Percentiles rank a stretch among this genome's conserved stretches.
Conservation (phyloP, 805 yeast genomes). For the Cyberlindnera xylosilytica region DNA sequence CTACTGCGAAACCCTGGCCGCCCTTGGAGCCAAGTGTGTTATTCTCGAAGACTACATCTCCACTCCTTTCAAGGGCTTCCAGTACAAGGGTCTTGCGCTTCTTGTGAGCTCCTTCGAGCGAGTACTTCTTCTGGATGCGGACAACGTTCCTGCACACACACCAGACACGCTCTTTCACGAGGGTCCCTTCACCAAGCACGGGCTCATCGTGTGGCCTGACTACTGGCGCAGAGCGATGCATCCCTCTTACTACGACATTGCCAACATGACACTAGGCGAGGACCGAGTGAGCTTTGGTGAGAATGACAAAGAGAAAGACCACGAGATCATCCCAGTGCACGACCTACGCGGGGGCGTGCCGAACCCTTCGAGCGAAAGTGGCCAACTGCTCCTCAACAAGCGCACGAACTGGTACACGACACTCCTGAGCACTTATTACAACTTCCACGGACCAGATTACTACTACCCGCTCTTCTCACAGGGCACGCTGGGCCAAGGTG, state of each 20-base stretch:
- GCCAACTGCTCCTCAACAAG: slow-evolving; percentile 60
- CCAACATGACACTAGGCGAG: slow-evolving; percentile 47
- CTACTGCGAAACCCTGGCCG: slow-evolving; percentile 58
- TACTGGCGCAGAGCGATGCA: slow-evolving; percentile 84
- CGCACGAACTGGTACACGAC: slow-evolving; percentile 53
- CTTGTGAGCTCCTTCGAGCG: slow-evolving; percentile 72
- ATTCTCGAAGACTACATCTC: slow-evolving; percentile 56
- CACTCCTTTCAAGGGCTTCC: slow-evolving; percentile 60
- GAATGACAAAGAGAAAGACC: slow-evolving; percentile 34
- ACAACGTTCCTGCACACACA: slow-evolving; percentile 63
- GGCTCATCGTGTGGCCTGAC: slow-evolving; percentile 76
- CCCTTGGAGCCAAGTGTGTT: slow-evolving; percentile 61
- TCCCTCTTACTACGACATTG: slow-evolving; percentile 68
- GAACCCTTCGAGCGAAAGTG: slow-evolving; percentile 61
- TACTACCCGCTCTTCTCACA: slow-evolving; percentile 55
- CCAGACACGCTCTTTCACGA: slow-evolving; percentile 58
- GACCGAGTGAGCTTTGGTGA: slow-evolving; percentile 38
- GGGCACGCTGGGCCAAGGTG: slow-evolving; percentile 54
- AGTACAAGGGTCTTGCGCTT: slow-evolving; percentile 64
- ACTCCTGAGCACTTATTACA: slow-evolving; percentile 58
- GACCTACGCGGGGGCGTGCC: slow-evolving; percentile 60
- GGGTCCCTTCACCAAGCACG: slow-evolving; percentile 51
- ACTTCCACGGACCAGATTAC: slow-evolving; percentile 54
- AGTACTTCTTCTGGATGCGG: slow-evolving; percentile 70
- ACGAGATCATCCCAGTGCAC: slow-evolving; percentile 44